These are phyloP conservation scores for Hyphopichia buzzinii DNA, from an alignment of 1,139 yeast genomes.

Conservation along the genomic window DNA sequence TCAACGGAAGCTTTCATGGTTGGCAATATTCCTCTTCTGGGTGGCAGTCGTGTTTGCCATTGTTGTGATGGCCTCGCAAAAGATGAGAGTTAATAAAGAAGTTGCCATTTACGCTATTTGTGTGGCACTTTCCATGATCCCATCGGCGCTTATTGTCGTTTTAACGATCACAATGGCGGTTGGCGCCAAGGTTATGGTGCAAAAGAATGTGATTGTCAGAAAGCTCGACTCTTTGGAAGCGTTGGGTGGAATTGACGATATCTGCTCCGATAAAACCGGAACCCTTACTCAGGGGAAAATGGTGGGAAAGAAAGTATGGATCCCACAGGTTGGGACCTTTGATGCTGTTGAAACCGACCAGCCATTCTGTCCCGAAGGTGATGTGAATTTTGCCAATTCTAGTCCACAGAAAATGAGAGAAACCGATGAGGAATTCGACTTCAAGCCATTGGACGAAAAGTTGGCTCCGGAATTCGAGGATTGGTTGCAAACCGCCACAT, in stretches of 20 bases:
- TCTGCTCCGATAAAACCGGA: slow-evolving; percentile 56
- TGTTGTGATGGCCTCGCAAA: slow-evolving; percentile 38
- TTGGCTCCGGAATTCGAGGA: slow-evolving; percentile 11
- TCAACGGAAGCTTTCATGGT: slow-evolving; percentile 44
- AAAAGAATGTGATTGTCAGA: slow-evolving; percentile 44
- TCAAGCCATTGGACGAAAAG: slow-evolving; percentile 10
- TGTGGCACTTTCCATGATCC: slow-evolving; percentile 53
- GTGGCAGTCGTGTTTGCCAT: slow-evolving; percentile 39
- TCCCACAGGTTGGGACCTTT: slow-evolving; percentile 35
- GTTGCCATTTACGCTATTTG: slow-evolving; percentile 43
- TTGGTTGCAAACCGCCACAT: slow-evolving; percentile 31
- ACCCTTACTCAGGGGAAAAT: slow-evolving; percentile 52
- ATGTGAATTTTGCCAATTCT: slow-evolving; percentile 19
- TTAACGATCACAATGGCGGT: slow-evolving; percentile 51
- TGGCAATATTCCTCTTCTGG: slow-evolving; percentile 39
- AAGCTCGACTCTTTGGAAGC: slow-evolving; percentile 48
- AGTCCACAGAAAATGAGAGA: slow-evolving; percentile 26
- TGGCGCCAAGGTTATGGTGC: slow-evolving; percentile 48
- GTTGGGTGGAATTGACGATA: slow-evolving; percentile 49
- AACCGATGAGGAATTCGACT: slow-evolving; percentile 32
- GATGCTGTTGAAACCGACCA: slow-evolving; percentile 32
- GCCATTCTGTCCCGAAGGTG: slow-evolving; percentile 44
- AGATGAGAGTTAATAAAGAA: slow-evolving; percentile 35
- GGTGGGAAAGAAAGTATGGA: slow-evolving; percentile 40
- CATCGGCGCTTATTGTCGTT: slow-evolving; percentile 56